Evolutionary conservation across 176 grass and related monocot species (phyloP).

Genomic region (Cymbopogon citratus): DNA sequence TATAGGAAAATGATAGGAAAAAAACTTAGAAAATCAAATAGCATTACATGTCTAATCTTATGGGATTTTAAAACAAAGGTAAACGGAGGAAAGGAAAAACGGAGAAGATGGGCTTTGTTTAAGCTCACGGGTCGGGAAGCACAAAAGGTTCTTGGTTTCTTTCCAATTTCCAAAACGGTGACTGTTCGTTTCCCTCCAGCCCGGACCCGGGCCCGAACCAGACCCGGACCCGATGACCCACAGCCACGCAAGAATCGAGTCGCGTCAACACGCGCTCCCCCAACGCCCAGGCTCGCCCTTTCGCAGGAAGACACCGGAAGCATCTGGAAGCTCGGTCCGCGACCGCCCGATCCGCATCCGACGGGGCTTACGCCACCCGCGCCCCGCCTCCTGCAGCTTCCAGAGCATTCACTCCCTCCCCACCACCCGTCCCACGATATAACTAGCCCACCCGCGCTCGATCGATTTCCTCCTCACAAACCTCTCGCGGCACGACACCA

Average conservation of each 20-base stretch:
- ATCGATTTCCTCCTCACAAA: conserved; percentile 19
- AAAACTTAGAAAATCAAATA: too few relatives aligned
- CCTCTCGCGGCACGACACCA: neutral
- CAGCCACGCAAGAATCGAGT: neutral
- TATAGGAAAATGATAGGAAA: too few relatives aligned
- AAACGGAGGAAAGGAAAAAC: too few relatives aligned
- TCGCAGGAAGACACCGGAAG: conserved; percentile 46
- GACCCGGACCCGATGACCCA: neutral
- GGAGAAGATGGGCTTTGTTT: too few relatives aligned
- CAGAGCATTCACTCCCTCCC: conserved; percentile 37
- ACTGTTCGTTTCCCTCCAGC: neutral
- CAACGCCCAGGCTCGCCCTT: neutral
- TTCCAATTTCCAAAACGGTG: too few relatives aligned
- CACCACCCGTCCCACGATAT: conserved; percentile 32
- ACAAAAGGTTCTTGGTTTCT: too few relatives aligned
- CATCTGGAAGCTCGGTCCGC: conserved; percentile 27
- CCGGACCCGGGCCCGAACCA: neutral
- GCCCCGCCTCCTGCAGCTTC: conserved; percentile 23
- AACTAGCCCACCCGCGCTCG: neutral
- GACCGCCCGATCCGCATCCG: conserved; percentile 30
- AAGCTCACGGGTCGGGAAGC: too few relatives aligned
- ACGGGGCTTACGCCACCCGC: neutral
- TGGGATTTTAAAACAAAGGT: too few relatives aligned
- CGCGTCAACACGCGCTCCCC: conserved; percentile 19
- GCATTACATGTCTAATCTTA: too few relatives aligned